Conservation (phyloP, 257 asterid species). For the Solanum pennellii region DNA sequence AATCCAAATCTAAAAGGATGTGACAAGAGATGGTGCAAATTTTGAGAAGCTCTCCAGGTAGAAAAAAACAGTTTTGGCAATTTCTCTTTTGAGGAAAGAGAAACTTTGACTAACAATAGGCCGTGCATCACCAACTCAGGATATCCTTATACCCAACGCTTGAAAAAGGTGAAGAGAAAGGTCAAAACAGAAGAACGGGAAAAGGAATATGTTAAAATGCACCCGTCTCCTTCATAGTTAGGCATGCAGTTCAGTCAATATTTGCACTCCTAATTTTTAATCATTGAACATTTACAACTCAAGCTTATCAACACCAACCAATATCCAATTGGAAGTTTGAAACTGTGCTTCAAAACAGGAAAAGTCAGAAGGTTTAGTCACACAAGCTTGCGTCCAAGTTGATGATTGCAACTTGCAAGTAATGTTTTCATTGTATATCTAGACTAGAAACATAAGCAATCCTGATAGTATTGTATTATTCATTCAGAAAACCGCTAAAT, state of each 20-base stretch:
- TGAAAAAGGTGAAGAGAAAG: background rate
- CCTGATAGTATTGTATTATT: background rate
- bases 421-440: background rate
- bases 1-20: background rate
- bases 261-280: background rate
- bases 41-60: background rate
- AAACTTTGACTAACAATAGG: background rate
- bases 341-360: background rate
- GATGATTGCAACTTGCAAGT: background rate
- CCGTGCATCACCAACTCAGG: background rate
- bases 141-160: background rate
- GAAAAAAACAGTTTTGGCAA: background rate
- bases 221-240: background rate
- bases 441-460: background rate
- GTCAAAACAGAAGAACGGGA: background rate
- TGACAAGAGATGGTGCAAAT: background rate
- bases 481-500: background rate
- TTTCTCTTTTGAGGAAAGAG: background rate
- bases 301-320: background rate
- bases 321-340: background rate
- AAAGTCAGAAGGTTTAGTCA: background rate
- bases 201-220: background rate
- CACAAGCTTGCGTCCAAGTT: background rate
- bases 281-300: background rate
- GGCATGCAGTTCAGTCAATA: background rate